phyloP scores from a whole-genome alignment of 805 yeast genomes.

The Ogataea saltuana region DNA sequence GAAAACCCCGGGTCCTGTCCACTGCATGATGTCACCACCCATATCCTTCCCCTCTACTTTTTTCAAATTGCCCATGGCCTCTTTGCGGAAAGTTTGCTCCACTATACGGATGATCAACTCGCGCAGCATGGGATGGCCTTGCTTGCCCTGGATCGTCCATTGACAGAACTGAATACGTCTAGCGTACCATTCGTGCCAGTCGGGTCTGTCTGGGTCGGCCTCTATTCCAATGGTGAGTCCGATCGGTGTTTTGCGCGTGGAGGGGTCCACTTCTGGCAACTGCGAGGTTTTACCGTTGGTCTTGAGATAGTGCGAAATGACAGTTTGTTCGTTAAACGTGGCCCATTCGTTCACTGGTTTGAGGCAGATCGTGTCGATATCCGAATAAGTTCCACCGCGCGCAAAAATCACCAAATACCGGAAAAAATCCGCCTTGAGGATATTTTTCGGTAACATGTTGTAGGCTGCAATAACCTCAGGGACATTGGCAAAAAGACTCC shows the following conservation, averaged over 20 bases:
- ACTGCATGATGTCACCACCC: conserved; percentile 82
- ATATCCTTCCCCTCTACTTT: conserved; percentile 56
- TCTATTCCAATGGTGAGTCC: conserved; percentile 91
- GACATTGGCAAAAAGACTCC: conserved; percentile 59
- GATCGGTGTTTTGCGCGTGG: conserved; percentile 38
- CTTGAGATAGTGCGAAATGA: conserved; percentile 11
- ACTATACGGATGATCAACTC: conserved; percentile 80
- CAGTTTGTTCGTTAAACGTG: conserved; percentile 41
- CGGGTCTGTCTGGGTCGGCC: conserved; percentile 95
- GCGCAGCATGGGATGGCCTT: conserved; percentile 87
- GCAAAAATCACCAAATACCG: conserved; percentile 85
- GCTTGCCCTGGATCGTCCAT: conserved; percentile 91
- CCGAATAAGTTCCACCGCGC: conserved; percentile 91
- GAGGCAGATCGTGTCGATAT: conserved; percentile 79
- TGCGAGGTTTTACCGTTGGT: conserved; percentile 5
- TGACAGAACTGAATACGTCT: conserved; percentile 93
- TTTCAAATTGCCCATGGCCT: conserved; percentile 45
- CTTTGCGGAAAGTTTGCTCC: conserved; percentile 63
- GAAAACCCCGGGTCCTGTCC: conserved; percentile 98
- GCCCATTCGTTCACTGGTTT: conserved; percentile 78
- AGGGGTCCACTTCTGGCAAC: conserved; percentile 24
- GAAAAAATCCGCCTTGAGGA: conserved; percentile 91
- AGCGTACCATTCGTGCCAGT: conserved; percentile 93
- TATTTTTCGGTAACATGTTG: conserved; percentile 71
- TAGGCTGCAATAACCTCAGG: conserved; percentile 82